Evolutionary conservation across 495 filamentous ascomycete genomes (phyloP).

Genomic region (Penicillium coprophilum): DNA sequence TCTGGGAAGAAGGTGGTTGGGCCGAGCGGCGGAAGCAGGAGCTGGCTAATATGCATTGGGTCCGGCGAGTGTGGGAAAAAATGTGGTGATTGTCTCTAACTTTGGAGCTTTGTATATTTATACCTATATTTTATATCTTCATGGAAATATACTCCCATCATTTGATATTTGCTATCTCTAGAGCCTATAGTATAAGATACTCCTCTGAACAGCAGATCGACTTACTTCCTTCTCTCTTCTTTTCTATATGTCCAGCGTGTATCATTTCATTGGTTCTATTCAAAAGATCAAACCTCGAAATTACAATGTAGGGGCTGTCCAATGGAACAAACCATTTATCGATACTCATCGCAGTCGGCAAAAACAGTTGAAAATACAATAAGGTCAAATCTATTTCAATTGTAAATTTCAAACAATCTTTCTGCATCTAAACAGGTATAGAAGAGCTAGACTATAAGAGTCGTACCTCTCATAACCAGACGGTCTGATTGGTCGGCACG

Average conservation of each 20-base stretch:
- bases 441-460: not conserved
- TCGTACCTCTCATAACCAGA: not conserved
- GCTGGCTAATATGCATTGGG: conserved; percentile 28
- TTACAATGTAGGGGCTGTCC: no score
- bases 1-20: conserved; percentile 35
- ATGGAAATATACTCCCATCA: not conserved
- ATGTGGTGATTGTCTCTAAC: conserved; percentile 32
- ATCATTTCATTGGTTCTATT: not conserved
- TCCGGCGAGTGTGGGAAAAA: conserved; percentile 28
- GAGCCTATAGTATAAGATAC: not conserved
- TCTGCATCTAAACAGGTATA: not conserved
- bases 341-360: not conserved
- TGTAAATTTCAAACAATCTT: not conserved
- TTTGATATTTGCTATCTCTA: not conserved
- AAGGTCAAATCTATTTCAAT: not conserved
- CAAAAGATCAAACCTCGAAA: not conserved
- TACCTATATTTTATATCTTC: not conserved
- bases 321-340: no score
- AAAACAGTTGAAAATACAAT: not conserved
- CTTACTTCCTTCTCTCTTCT: no score
- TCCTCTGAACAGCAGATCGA: not conserved
- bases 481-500: conserved; percentile 19
- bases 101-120: not conserved
- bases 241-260: no score
- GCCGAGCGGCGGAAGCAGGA: conserved; percentile 29